phyloP scores from a whole-genome alignment of 2,329 filamentous ascomycete genomes.

The Aspergillus udagawae region DNA sequence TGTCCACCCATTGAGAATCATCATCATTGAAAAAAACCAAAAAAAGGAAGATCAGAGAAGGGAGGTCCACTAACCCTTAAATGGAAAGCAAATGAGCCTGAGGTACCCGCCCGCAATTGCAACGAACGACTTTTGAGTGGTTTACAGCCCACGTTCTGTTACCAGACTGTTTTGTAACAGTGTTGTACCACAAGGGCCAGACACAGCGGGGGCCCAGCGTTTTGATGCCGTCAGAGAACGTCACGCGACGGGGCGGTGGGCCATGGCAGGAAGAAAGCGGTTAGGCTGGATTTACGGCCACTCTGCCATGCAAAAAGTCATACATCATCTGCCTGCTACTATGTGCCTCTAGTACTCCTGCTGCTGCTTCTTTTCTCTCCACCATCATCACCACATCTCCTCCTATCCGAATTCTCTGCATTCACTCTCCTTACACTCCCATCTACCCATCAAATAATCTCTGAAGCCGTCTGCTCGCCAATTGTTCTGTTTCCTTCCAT shows the following conservation, averaged over 20 bases:
- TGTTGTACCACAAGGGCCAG: neutral
- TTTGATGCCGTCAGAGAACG: conserved; percentile 28
- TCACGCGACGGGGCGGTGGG: conserved; percentile 32
- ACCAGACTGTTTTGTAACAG: conserved; percentile 20
- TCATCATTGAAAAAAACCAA: neutral
- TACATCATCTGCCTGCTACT: conserved; percentile 28
- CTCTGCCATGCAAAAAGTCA: conserved; percentile 16
- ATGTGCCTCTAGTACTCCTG: conserved; percentile 1
- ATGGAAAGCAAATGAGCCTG: neutral
- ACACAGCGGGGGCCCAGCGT: conserved; percentile 1
- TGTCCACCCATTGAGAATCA: neutral
- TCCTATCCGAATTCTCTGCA: neutral
- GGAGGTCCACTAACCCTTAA: neutral
- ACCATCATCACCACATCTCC: conserved; percentile 9
- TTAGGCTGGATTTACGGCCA: conserved; percentile 20
- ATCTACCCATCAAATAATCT: neutral
- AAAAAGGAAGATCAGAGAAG: neutral
- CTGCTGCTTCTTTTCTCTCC: neutral
- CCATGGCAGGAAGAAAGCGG: conserved; percentile 29
- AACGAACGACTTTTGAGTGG: conserved; percentile 15
- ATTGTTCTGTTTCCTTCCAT: conserved; percentile 6
- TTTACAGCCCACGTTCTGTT: conserved; percentile 16
- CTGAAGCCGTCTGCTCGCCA: conserved; percentile 2
- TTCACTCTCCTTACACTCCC: conserved; percentile 8
- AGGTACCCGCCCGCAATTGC: conserved; percentile 11